A percentile compares a stretch with the other conserved stretches of the same genome.
These are phyloP conservation scores for Corylus heterophylla DNA, from an alignment of 306 rosid species.

Conservation along the genomic window DNA sequence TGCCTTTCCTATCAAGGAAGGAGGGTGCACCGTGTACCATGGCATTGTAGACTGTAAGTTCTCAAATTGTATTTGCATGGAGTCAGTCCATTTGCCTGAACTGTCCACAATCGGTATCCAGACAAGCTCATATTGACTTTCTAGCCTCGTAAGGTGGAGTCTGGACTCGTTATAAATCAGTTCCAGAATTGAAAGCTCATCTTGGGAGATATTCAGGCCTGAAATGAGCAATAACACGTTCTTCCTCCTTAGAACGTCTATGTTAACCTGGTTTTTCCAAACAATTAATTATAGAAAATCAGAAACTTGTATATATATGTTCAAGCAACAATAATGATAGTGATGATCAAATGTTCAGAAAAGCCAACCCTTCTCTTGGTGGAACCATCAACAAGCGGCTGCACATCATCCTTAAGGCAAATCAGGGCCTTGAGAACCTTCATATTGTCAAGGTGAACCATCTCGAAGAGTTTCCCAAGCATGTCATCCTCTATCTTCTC, in stretches of 20 bases:
- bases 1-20: conserved; percentile 51
- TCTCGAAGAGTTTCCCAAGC: conserved; percentile 38
- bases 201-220: background rate
- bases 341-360: conserved; percentile 1
- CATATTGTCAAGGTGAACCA: conserved; percentile 54
- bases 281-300: background rate
- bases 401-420: conserved; percentile 48
- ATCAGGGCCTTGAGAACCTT: conserved; percentile 60
- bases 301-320: too few species aligned
- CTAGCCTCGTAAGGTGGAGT: conserved; percentile 33
- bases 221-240: conserved; percentile 3
- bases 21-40: conserved; percentile 55
- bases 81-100: conserved; percentile 30
- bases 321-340: too few species aligned
- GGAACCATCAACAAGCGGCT: conserved; percentile 52
- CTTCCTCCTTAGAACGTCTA: conserved; percentile 1
- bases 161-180: conserved; percentile 54
- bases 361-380: conserved; percentile 50
- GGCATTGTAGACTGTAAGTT: conserved; percentile 35
- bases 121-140: conserved; percentile 41
- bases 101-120: conserved; percentile 59
- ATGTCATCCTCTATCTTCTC: conserved; percentile 39
- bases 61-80: conserved; percentile 42
- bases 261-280: background rate
- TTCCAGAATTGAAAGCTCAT: conserved; percentile 46